phyloP scores from a whole-genome alignment of 139 green algal genomes.

The Closterium sp. region DNA sequence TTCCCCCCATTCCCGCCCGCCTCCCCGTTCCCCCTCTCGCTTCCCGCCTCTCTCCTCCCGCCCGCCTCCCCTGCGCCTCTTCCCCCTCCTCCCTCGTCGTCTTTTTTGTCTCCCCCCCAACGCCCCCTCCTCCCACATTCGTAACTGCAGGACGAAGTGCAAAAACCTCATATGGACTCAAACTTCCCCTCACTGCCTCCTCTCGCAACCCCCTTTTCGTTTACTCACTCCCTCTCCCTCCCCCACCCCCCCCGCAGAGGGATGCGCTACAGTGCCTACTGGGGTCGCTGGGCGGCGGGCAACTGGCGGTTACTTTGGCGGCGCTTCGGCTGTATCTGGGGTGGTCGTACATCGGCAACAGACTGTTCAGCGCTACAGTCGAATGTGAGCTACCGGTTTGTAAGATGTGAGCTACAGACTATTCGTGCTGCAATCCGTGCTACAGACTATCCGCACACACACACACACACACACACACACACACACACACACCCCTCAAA shows the following conservation, averaged over 20 bases:
- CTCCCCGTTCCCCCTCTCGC: too few species aligned
- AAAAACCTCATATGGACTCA: too few species aligned
- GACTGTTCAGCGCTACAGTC: slow-evolving; percentile 78
- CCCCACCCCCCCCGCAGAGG: not conserved
- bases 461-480: not conserved
- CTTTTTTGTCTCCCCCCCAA: too few species aligned
- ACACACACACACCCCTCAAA: too few species aligned
- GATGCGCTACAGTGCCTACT: slow-evolving; percentile 36
- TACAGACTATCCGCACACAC: not conserved
- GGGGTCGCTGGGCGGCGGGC: slow-evolving; percentile 51
- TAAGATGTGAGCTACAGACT: too few species aligned
- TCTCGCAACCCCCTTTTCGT: too few species aligned
- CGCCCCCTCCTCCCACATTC: too few species aligned
- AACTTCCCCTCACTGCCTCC: not conserved
- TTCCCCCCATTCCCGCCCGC: too few species aligned
- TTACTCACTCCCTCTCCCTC: not conserved
- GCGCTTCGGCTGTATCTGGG: slow-evolving; percentile 79
- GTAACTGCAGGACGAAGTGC: too few species aligned
- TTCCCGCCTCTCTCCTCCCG: too few species aligned
- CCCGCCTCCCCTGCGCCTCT: not conserved
- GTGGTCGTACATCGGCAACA: slow-evolving; percentile 88
- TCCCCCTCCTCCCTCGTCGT: not conserved
- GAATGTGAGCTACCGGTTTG: slow-evolving; percentile 57
- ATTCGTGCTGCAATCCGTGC: not conserved
- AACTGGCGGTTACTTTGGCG: slow-evolving; percentile 72